These are phyloP conservation scores for Amanita muscaria DNA, from an alignment of 768 basidiomycete genomes.

Conservation along the genomic window DNA sequence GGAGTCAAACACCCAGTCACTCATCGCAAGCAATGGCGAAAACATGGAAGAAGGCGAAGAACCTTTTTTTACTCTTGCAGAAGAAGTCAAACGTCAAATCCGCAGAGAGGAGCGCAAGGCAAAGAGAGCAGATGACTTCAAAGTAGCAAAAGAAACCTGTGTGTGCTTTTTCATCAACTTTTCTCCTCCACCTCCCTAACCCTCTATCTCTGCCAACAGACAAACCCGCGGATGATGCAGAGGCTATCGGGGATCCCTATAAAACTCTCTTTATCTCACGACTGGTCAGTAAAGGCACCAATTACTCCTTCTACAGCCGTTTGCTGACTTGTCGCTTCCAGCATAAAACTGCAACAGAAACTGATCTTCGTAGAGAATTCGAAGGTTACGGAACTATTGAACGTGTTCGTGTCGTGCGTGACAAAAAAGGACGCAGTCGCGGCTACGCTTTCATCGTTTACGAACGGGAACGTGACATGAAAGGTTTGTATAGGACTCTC, in stretches of 20 bases:
- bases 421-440: conserved; percentile 78
- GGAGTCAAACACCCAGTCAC: conserved; percentile 66
- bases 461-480: conserved; percentile 98
- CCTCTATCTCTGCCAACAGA: conserved; percentile 38
- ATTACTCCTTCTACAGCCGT: conserved; percentile 14
- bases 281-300: conserved; percentile 45
- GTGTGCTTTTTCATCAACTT: too few relatives aligned
- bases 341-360: conserved; percentile 90
- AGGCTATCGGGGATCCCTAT: conserved; percentile 94
- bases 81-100: conserved; percentile 75
- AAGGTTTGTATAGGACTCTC: conserved; percentile 48
- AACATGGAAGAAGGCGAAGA: conserved; percentile 83
- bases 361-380: conserved; percentile 89
- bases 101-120: conserved; percentile 73
- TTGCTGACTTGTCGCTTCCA: conserved; percentile 23
- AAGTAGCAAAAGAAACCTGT: conserved; percentile 82
- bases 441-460: conserved; percentile 98
- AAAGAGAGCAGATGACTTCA: conserved; percentile 66
- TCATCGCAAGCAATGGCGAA: conserved; percentile 54
- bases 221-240: conserved; percentile 84
- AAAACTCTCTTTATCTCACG: conserved; percentile 96
- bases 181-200: conserved; percentile 3
- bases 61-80: conserved; percentile 70
- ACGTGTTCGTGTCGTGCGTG: conserved; percentile 85
- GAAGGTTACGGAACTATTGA: conserved; percentile 94